Evolutionary conservation across 768 basidiomycete genomes (phyloP).

Genomic region (Rhizopogon roseolus): DNA sequence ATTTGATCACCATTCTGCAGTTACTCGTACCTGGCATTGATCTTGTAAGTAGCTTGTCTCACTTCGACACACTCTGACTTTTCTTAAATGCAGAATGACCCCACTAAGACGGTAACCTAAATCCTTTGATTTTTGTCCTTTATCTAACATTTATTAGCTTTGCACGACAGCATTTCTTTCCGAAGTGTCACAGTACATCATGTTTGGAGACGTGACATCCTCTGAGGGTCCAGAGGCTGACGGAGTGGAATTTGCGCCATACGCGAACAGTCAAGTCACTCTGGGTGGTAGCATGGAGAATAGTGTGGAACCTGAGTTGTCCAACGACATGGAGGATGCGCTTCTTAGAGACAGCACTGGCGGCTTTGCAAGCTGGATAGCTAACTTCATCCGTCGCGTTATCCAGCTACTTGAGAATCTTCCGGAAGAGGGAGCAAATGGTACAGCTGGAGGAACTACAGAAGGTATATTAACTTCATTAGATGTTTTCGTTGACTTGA

Average conservation of each 20-base stretch:
- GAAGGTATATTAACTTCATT: slow-evolving; percentile 43
- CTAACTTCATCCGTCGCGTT: slow-evolving; percentile 74
- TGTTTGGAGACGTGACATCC: slow-evolving; percentile 59
- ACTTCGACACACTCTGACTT: neutral
- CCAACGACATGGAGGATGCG: slow-evolving; percentile 65
- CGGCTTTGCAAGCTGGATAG: slow-evolving; percentile 78
- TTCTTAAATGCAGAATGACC: slow-evolving; percentile 54
- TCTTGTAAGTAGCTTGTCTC: slow-evolving; percentile 43
- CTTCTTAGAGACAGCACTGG: slow-evolving; percentile 67
- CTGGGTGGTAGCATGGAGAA: neutral
- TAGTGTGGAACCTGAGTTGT: slow-evolving; percentile 24
- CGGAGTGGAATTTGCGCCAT: neutral
- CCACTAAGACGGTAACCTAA: slow-evolving; percentile 60
- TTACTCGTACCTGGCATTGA: slow-evolving; percentile 85
- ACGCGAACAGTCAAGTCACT: neutral
- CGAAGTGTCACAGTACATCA: slow-evolving; percentile 71
- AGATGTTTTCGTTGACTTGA: neutral
- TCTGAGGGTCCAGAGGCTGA: slow-evolving; percentile 19
- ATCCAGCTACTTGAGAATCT: slow-evolving; percentile 80
- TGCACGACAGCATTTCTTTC: slow-evolving; percentile 74
- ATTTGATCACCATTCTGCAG: slow-evolving; percentile 75
- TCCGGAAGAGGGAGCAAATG: slow-evolving; percentile 73
- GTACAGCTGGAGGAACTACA: slow-evolving; percentile 55
- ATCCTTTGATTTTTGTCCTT: neutral
- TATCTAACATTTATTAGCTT: slow-evolving; percentile 35